Evolutionary conservation across 345 rosid species (phyloP).

Genomic region (Euclidium syriacum): DNA sequence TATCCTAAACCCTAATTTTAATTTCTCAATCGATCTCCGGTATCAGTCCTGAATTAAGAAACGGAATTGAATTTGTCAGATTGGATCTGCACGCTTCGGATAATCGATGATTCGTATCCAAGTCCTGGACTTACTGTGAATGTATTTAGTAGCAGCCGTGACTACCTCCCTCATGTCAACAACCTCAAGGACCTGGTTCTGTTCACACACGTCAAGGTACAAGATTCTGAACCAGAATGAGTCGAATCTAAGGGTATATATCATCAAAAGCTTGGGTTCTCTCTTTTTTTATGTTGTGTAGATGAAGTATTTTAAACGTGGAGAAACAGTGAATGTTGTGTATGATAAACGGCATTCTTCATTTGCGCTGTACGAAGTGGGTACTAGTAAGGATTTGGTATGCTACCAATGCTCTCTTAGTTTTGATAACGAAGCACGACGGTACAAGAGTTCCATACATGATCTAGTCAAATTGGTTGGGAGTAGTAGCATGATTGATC

Average conservation of each 20-base stretch:
- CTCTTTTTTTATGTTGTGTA: background rate
- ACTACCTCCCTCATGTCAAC: conserved; percentile 48
- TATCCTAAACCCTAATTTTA: conserved; percentile 2
- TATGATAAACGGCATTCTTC: conserved; percentile 53
- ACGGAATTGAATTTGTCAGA: conserved; percentile 33
- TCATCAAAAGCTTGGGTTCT: background rate
- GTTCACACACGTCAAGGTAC: conserved; percentile 58
- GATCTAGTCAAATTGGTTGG: conserved; percentile 45
- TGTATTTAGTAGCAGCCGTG: conserved; percentile 35
- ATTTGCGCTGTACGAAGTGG: conserved; percentile 59
- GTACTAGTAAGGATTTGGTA: conserved; percentile 32
- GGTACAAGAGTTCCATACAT: conserved; percentile 40
- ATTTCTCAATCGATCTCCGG: background rate
- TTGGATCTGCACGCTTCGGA: conserved; percentile 42
- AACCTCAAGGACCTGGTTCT: conserved; percentile 52
- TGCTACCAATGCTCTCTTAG: conserved; percentile 58
- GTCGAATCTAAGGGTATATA: no score
- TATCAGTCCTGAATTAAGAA: background rate
- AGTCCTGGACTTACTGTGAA: conserved; percentile 47
- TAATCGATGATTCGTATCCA: conserved; percentile 49
- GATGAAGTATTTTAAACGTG: conserved; percentile 21
- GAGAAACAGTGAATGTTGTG: conserved; percentile 40
- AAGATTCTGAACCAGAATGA: no score
- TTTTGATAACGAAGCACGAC: conserved; percentile 39
- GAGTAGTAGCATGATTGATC: conserved; percentile 24